Percentiles rank a stretch among this genome's conserved stretches.
Conservation (phyloP, 768 basidiomycete genomes). For the Boletus edulis region DNA sequence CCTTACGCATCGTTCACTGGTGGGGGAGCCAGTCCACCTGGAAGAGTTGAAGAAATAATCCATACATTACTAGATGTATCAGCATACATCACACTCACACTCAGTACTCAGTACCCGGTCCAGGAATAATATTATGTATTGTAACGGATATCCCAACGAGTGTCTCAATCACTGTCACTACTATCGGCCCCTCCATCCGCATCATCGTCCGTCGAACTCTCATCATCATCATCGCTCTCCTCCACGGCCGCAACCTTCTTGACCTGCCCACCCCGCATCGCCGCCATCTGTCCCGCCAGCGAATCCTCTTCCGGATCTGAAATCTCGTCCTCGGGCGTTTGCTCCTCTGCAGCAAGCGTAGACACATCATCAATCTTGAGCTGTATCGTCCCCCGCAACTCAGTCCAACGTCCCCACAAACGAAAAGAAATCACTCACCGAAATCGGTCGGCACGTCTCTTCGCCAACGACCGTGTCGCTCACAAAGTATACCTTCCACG, state of each 20-base stretch:
- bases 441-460: slow-evolving; percentile 67
- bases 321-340: slow-evolving; percentile 83
- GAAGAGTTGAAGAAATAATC: too few relatives aligned
- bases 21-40: too few relatives aligned
- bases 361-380: slow-evolving; percentile 81
- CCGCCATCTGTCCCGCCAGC: slow-evolving; percentile 96
- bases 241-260: slow-evolving; percentile 54
- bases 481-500: slow-evolving; percentile 83
- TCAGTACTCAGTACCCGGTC: too few relatives aligned
- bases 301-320: slow-evolving; percentile 98
- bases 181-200: slow-evolving; percentile 24
- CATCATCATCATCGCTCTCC: slow-evolving; percentile 20
- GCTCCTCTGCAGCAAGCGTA: slow-evolving; percentile 53
- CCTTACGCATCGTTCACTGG: too few relatives aligned
- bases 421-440: slow-evolving; percentile 46
- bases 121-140: too few relatives aligned
- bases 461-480: slow-evolving; percentile 90
- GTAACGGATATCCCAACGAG: too few relatives aligned
- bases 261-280: slow-evolving; percentile 85
- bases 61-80: too few relatives aligned
- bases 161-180: slow-evolving; percentile 26
- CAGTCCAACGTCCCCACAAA: background rate
- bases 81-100: too few relatives aligned
- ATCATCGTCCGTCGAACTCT: slow-evolving; percentile 32
- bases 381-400: slow-evolving; percentile 37